phyloP scores from a whole-genome alignment of 768 basidiomycete species.

The Trametes punicea region DNA sequence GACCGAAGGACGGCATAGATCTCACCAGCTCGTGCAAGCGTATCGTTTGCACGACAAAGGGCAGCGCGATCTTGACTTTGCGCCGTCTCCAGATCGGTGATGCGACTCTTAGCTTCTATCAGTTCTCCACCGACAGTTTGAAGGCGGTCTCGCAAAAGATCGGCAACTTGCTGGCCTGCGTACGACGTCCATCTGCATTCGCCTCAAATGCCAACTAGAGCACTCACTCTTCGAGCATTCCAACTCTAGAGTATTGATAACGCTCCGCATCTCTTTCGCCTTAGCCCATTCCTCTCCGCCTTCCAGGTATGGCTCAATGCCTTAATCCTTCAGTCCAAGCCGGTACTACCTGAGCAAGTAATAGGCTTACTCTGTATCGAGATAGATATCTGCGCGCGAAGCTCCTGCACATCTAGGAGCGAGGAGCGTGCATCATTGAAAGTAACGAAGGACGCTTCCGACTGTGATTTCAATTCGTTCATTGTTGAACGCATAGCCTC shows the following conservation, averaged over 20 bases:
- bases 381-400: slow-evolving; percentile 15
- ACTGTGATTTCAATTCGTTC: slow-evolving; percentile 25
- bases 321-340: slow-evolving; percentile 2
- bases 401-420: slow-evolving; percentile 23
- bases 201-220: neutral
- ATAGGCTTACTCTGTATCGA: slow-evolving; percentile 18
- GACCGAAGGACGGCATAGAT: too few relatives aligned
- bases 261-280: slow-evolving; percentile 4
- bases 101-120: slow-evolving; percentile 39
- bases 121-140: slow-evolving; percentile 41
- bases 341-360: neutral
- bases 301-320: slow-evolving; percentile 22
- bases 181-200: neutral
- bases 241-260: slow-evolving; percentile 21
- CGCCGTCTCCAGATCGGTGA: slow-evolving; percentile 36
- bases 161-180: slow-evolving; percentile 46
- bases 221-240: slow-evolving; percentile 24
- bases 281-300: slow-evolving; percentile 20
- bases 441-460: slow-evolving; percentile 21
- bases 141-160: slow-evolving; percentile 46
- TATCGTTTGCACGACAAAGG: neutral
- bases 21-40: neutral
- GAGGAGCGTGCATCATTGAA: slow-evolving; percentile 20
- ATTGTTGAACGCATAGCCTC: slow-evolving; percentile 16
- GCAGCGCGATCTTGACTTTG: slow-evolving; percentile 24